phyloP scores from a whole-genome alignment of 768 basidiomycete genomes.

The Suillus plorans region DNA sequence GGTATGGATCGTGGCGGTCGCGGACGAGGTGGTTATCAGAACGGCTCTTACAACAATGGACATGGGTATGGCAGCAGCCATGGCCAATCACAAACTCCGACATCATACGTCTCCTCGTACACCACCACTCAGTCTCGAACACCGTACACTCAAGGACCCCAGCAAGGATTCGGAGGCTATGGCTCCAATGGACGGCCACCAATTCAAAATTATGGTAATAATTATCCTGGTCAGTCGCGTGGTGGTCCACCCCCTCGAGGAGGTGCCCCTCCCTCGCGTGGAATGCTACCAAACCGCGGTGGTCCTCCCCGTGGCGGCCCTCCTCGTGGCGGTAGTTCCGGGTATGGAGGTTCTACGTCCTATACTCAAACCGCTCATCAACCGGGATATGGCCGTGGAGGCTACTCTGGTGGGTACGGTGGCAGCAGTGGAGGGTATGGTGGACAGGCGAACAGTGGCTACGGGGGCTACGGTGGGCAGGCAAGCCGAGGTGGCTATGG shows the following conservation, averaged over 20 bases:
- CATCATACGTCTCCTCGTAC: constrained; percentile 18
- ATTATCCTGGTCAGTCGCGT: constrained; percentile 24
- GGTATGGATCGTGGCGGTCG: constrained; percentile 36
- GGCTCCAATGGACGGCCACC: constrained; percentile 34
- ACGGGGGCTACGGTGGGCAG: constrained; percentile 13
- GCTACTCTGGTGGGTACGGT: constrained; percentile 22
- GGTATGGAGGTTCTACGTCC: constrained; percentile 19
- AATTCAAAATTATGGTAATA: constrained; percentile 31
- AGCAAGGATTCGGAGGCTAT: constrained; percentile 30
- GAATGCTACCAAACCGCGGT: constrained; percentile 6
- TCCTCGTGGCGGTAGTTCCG: constrained; percentile 20
- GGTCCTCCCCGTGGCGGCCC: constrained; percentile 12
- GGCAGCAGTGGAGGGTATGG: constrained; percentile 7
- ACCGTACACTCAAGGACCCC: constrained; percentile 13
- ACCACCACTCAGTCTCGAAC: constrained; percentile 16
- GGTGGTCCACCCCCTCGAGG: constrained; percentile 21
- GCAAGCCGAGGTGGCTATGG: constrained; percentile 32
- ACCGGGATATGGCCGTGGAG: constrained; percentile 25
- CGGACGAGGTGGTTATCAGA: constrained; percentile 32
- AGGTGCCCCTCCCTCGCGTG: constrained; percentile 5
- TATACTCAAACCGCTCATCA: constrained; percentile 21
- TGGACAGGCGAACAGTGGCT: constrained; percentile 15
- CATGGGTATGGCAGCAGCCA: constrained; percentile 16
- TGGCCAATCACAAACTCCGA: constrained; percentile 15
- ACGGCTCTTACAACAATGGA: constrained; percentile 15